Evolutionary conservation across 2,329 filamentous ascomycete species (phyloP).

Genomic region (Sporothrix brasiliensis): DNA sequence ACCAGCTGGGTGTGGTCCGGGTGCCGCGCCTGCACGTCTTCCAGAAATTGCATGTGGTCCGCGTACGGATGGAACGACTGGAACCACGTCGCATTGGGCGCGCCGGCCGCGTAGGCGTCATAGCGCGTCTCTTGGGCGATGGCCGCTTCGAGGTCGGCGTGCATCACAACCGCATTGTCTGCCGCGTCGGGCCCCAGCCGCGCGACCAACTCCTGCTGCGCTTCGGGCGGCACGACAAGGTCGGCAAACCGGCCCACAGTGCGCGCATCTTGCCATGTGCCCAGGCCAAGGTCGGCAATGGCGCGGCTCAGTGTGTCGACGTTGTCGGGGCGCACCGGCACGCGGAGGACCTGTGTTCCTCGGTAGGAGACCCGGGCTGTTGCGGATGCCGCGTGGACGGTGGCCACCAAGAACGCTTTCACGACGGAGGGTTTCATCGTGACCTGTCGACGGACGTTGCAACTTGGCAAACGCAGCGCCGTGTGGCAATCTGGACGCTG

Average conservation of each 20-base stretch:
- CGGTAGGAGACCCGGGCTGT: conserved; percentile 41
- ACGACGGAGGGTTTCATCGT: not conserved
- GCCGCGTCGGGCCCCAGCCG: conserved; percentile 39
- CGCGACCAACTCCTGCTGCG: conserved; percentile 42
- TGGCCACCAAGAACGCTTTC: not conserved
- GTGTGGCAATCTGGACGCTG: not conserved
- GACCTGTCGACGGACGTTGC: not conserved
- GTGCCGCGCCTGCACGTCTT: conserved; percentile 50
- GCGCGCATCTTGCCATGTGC: conserved; percentile 46
- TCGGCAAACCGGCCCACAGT: conserved; percentile 46
- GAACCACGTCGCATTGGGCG: conserved; percentile 52
- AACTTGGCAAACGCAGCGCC: not conserved
- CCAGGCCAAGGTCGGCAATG: conserved; percentile 43
- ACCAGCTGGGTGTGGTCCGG: conserved; percentile 54
- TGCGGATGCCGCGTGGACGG: too few species aligned
- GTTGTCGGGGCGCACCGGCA: conserved; percentile 44
- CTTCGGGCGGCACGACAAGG: conserved; percentile 46
- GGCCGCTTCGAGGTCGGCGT: conserved; percentile 47
- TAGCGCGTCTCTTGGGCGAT: conserved; percentile 45
- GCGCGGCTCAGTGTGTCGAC: conserved; percentile 42
- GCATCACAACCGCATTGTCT: conserved; percentile 41
- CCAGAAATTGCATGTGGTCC: conserved; percentile 55
- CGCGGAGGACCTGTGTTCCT: conserved; percentile 50
- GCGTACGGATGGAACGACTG: conserved; percentile 56
- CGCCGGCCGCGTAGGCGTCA: conserved; percentile 38